A percentile compares a stretch with the other conserved stretches of the same genome.
Evolutionary conservation across 2,329 filamentous ascomycete species (phyloP).

Genomic region (Exophiala dermatitidis): DNA sequence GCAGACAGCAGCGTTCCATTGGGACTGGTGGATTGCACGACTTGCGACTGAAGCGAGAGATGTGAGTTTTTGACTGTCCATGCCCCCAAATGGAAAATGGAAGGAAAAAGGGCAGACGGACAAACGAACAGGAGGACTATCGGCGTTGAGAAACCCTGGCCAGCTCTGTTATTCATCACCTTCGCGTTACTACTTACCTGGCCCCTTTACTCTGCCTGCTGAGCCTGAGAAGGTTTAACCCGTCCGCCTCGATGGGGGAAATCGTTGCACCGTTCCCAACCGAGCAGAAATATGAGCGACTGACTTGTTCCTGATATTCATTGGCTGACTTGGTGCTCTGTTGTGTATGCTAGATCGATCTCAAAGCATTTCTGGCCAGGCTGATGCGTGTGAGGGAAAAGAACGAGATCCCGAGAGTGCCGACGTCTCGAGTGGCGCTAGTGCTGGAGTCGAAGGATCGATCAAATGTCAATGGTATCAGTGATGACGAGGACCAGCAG

Average conservation of each 20-base stretch:
- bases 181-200: background rate
- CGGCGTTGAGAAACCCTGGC: no score
- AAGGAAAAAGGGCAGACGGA: background rate
- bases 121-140: no score
- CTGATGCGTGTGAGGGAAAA: slow-evolving; percentile 11
- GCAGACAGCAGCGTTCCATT: slow-evolving; percentile 12
- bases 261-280: background rate
- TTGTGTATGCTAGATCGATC: background rate
- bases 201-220: no score
- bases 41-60: background rate
- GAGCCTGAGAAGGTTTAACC: no score
- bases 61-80: background rate
- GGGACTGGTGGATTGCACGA: slow-evolving; percentile 12
- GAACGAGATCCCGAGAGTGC: slow-evolving; percentile 4
- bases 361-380: slow-evolving; percentile 8
- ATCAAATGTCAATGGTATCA: no score
- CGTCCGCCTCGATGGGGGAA: no score
- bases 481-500: no score
- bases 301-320: no score
- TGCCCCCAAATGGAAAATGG: background rate
- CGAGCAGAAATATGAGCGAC: background rate
- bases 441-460: background rate
- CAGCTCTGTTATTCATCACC: no score
- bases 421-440: background rate
- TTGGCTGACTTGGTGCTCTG: background rate